Conservation (phyloP, 306 rosid genomes). For the Cucurbita maxima region DNA sequence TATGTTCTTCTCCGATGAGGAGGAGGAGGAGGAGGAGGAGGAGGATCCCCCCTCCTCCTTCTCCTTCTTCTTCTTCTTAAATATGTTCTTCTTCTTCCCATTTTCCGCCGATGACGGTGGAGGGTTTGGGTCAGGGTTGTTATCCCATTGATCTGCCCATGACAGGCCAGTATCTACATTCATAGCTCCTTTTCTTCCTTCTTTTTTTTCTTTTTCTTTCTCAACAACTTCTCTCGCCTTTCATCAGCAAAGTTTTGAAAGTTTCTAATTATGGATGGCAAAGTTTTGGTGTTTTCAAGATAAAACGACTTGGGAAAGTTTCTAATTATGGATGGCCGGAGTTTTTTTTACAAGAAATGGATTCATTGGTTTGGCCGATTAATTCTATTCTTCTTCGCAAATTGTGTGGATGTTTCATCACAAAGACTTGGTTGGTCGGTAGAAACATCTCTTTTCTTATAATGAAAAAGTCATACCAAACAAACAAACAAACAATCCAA, state of each 20-base stretch:
- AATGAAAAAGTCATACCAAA: neutral
- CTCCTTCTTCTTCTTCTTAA: constrained; percentile 23
- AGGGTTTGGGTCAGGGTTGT: constrained; percentile 33
- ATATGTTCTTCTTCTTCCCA: constrained; percentile 19
- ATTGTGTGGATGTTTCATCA: no score
- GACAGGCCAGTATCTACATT: constrained; percentile 22
- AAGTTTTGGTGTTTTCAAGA: neutral
- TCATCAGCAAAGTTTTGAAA: neutral
- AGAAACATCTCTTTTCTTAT: neutral
- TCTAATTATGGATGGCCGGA: neutral
- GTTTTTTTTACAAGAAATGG: neutral
- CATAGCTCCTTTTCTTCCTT: constrained; percentile 5
- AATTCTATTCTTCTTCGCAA: neutral
- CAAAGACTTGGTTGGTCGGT: no score
- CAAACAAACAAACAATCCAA: neutral
- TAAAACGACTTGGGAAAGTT: neutral
- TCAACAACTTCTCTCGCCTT: neutral
- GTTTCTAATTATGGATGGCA: neutral
- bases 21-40: constrained; percentile 15
- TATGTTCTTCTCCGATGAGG: constrained; percentile 16
- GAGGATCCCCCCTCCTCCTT: neutral
- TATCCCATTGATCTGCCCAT: constrained; percentile 66
- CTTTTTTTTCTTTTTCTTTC: neutral
- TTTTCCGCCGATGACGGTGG: constrained; percentile 12
- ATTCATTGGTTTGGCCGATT: neutral